These are phyloP conservation scores for Penicillium dipodomyicola DNA, from an alignment of 495 filamentous ascomycete species.

Conservation along the genomic window DNA sequence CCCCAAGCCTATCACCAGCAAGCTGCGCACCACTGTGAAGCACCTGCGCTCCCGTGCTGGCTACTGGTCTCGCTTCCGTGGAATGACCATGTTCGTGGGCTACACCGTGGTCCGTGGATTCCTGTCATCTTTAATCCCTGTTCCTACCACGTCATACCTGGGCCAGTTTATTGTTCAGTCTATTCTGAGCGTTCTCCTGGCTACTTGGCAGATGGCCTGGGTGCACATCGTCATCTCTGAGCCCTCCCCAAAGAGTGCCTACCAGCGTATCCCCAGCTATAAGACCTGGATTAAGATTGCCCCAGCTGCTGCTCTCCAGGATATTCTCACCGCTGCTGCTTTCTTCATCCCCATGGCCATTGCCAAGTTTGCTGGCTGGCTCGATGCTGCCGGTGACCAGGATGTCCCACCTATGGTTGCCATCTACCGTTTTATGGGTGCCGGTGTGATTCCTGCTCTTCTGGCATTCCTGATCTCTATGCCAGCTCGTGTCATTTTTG, in stretches of 20 bases:
- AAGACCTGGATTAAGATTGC: constrained; percentile 48
- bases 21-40: constrained; percentile 53
- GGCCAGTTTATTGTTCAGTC: constrained; percentile 38
- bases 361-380: constrained; percentile 25
- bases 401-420: constrained; percentile 15
- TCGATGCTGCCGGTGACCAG: constrained; percentile 24
- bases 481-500: constrained; percentile 60
- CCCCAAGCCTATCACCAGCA: constrained; percentile 57
- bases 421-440: constrained; percentile 32
- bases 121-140: constrained; percentile 24
- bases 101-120: constrained; percentile 31
- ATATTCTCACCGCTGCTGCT: constrained; percentile 32
- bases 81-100: constrained; percentile 41
- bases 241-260: constrained; percentile 51
- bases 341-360: constrained; percentile 43
- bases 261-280: constrained; percentile 48
- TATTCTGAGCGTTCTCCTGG: constrained; percentile 42
- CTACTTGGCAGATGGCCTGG: constrained; percentile 56
- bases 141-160: constrained; percentile 30
- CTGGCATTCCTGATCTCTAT: constrained; percentile 52
- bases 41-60: constrained; percentile 58
- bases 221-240: constrained; percentile 61
- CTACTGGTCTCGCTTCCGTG: constrained; percentile 57
- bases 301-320: constrained; percentile 49
- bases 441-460: constrained; percentile 36